Conservation (phyloP, 2,329 filamentous ascomycete genomes). For the Teratosphaeria epicoccoides region DNA sequence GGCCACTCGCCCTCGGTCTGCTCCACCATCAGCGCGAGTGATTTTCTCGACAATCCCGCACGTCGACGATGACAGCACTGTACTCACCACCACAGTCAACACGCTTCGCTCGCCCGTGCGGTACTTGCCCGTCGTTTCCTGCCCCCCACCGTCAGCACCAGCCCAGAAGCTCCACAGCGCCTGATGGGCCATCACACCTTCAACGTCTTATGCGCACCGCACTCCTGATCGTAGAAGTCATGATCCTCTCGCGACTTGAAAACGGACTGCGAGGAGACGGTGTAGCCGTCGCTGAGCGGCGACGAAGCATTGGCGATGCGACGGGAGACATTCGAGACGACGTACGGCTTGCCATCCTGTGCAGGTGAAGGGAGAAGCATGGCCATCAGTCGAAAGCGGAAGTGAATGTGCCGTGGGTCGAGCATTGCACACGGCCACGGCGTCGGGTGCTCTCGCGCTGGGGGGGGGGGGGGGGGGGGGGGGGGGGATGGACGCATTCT, state of each 20-base stretch:
- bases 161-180: background rate
- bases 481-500: background rate
- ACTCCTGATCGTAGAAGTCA: conserved; percentile 57
- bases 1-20: conserved; percentile 21
- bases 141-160: background rate
- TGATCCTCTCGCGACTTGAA: conserved; percentile 57
- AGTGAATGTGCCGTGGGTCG: too few relatives aligned
- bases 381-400: background rate
- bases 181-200: conserved; percentile 22
- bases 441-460: too few relatives aligned
- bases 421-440: too few relatives aligned
- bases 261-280: conserved; percentile 51
- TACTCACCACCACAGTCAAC: conserved; percentile 11
- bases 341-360: conserved; percentile 61
- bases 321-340: conserved; percentile 36
- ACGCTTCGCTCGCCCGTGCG: conserved; percentile 11
- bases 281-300: conserved; percentile 54
- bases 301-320: conserved; percentile 18
- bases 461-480: background rate
- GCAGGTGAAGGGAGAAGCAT: too few relatives aligned
- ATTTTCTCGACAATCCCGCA: too few relatives aligned
- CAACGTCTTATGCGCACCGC: conserved; percentile 44
- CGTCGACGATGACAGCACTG: too few relatives aligned
- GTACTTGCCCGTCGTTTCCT: conserved; percentile 19
- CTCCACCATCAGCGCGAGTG: too few relatives aligned